These are phyloP conservation scores for Heliamphora exappendiculata DNA, from an alignment of 148 eudicot species.

Conservation along the genomic window DNA sequence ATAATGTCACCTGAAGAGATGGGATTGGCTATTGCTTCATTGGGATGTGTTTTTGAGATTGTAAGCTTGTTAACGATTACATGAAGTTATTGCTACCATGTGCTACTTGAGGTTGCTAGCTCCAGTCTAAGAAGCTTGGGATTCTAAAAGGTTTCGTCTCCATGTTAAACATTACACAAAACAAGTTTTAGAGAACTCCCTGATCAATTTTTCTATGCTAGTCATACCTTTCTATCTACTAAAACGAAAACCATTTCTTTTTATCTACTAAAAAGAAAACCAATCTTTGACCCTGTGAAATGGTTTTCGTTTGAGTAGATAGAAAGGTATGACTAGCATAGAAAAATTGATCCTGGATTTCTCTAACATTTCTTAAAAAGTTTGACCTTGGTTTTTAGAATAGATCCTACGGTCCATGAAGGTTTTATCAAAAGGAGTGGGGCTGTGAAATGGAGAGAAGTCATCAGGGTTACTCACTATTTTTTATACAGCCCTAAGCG, in stretches of 20 bases:
- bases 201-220: background rate
- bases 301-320: background rate
- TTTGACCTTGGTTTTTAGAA: background rate
- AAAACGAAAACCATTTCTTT: background rate
- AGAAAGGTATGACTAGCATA: background rate
- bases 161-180: background rate
- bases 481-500: background rate
- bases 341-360: background rate
- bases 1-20: too few relatives aligned
- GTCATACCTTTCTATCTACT: background rate
- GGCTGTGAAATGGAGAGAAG: background rate
- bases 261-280: background rate
- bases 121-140: background rate
- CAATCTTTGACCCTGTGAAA: background rate
- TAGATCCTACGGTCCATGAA: background rate
- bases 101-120: background rate
- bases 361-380: background rate
- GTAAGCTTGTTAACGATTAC: background rate
- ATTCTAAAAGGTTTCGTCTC: background rate
- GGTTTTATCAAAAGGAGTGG: background rate
- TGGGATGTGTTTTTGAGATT: background rate
- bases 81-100: background rate
- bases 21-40: too few relatives aligned
- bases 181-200: background rate
- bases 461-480: too few relatives aligned